A percentile compares a stretch with the other conserved stretches of the same genome.
Conservation (phyloP, 331 rosid species). For the Ulmus americana region DNA sequence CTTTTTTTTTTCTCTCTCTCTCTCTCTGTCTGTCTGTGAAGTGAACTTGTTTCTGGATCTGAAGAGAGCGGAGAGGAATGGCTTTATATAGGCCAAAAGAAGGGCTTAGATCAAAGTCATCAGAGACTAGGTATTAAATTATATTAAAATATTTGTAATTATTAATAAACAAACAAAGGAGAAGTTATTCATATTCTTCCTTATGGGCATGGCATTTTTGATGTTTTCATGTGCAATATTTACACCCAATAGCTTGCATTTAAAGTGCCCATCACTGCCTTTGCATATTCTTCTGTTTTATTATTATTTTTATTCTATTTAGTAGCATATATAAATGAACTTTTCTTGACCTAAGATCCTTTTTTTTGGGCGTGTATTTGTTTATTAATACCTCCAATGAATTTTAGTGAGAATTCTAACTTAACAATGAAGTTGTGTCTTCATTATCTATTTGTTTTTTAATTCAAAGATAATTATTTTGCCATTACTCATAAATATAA, state of each 20-base stretch:
- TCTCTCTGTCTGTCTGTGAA: not conserved
- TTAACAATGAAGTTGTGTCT: not conserved
- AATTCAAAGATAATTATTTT: too few species aligned
- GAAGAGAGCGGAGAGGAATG: constrained; percentile 14
- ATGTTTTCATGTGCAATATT: constrained; percentile 21
- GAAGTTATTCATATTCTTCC: constrained; percentile 46
- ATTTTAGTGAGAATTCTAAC: not conserved
- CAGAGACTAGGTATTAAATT: constrained; percentile 4
- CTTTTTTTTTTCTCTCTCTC: too few species aligned
- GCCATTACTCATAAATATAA: too few species aligned
- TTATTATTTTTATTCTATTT: constrained; percentile 1
- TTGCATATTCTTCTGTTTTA: constrained; percentile 15
- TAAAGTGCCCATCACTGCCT: constrained; percentile 23
- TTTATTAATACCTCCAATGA: not conserved
- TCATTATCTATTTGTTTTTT: not conserved
- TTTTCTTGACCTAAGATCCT: not conserved
- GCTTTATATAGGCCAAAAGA: constrained; percentile 45
- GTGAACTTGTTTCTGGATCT: constrained; percentile 14
- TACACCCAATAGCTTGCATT: constrained; percentile 25
- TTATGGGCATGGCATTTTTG: constrained; percentile 1
- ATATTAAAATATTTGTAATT: not conserved
- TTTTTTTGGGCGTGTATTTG: not conserved
- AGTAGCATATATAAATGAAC: not conserved
- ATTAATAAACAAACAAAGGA: not conserved
- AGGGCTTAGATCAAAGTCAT: constrained; percentile 12